Percentiles rank a stretch among this genome's conserved stretches.
phyloP scores from a whole-genome alignment of 208 protist species.

The Trichomonas vaginalis region DNA sequence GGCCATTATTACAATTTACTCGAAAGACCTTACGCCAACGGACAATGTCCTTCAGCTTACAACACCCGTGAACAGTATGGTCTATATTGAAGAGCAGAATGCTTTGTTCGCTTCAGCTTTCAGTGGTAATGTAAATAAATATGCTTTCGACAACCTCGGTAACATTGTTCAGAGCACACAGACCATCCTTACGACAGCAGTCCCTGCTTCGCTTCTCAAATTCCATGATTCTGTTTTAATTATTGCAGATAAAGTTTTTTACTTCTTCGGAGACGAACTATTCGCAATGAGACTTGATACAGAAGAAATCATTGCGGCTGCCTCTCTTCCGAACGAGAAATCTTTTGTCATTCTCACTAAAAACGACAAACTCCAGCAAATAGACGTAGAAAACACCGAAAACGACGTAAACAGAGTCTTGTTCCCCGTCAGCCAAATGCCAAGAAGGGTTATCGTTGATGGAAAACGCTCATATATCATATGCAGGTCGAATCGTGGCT shows the following conservation, averaged over 20 bases:
- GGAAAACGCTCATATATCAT: not conserved
- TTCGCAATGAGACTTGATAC: not conserved
- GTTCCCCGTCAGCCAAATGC: not conserved
- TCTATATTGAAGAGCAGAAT: not conserved
- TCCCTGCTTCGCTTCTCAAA: not conserved
- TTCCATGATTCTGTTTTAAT: not conserved
- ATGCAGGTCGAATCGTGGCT: not conserved
- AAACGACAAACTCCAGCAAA: not conserved
- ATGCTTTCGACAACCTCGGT: not conserved
- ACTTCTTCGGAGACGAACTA: not conserved
- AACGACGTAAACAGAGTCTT: not conserved
- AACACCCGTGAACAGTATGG: not conserved
- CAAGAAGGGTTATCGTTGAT: not conserved
- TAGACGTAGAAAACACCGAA: not conserved
- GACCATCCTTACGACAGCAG: not conserved
- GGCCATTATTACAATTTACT: not conserved
- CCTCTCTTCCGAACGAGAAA: not conserved
- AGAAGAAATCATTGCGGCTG: not conserved
- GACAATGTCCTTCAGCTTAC: not conserved
- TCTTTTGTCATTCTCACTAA: not conserved
- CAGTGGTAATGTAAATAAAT: not conserved
- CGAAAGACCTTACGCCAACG: not conserved
- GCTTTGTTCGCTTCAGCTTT: not conserved
- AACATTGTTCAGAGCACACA: not conserved
- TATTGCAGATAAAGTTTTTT: not conserved